These are phyloP conservation scores for Nakazawaea wyomingensis DNA, from an alignment of 805 yeast genomes.

Conservation along the genomic window DNA sequence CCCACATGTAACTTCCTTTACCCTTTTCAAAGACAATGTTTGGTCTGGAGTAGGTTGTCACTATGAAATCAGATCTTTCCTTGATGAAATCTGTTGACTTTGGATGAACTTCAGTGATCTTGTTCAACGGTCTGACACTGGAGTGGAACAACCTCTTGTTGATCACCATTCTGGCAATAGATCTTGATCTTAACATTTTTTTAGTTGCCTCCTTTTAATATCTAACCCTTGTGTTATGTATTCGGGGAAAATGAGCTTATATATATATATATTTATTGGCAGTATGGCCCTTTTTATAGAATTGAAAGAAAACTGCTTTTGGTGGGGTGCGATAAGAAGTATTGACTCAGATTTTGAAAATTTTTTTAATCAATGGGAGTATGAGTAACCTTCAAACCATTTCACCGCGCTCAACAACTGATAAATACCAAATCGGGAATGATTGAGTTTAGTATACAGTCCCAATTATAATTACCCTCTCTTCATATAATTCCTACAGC, in stretches of 20 bases:
- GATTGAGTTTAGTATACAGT: not conserved
- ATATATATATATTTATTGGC: no score
- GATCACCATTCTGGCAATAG: not conserved
- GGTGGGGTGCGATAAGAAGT: not conserved
- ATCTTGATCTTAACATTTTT: not conserved
- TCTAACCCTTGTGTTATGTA: no score
- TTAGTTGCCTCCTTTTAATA: not conserved
- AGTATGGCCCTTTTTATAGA: no score
- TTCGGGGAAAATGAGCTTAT: no score
- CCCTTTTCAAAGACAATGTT: constrained; percentile 75
- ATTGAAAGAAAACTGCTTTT: not conserved
- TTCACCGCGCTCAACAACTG: constrained; percentile 6
- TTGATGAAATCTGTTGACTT: constrained; percentile 34
- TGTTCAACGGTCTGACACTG: not conserved
- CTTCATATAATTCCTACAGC: no score
- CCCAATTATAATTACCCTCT: not conserved
- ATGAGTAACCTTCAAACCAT: not conserved
- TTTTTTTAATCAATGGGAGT: not conserved
- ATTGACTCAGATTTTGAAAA: not conserved
- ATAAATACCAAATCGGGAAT: not conserved
- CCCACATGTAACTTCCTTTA: constrained; percentile 75
- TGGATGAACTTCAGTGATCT: constrained; percentile 10
- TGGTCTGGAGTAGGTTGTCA: constrained; percentile 79
- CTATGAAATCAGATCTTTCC: constrained; percentile 49
- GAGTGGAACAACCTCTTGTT: not conserved